Evolutionary conservation across 2,329 filamentous ascomycete species (phyloP), one percentile per base, ranked within the genome.

Genomic region (Epichloe coenophiala): DNA sequence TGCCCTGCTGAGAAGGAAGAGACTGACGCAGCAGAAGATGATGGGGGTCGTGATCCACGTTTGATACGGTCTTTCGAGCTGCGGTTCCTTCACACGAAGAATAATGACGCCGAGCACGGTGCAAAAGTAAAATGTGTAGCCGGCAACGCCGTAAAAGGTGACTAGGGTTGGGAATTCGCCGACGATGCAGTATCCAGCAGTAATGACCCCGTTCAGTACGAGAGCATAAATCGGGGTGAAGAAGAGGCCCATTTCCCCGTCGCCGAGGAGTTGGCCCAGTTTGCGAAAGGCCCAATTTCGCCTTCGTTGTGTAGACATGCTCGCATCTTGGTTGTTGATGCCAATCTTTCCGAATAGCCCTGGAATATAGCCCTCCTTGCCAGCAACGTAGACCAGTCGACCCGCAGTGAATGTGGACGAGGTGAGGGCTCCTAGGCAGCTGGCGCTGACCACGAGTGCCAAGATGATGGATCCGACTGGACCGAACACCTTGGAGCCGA

Each of bases 21-120:
- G 67, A 64, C 88, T 95, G 39, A 98, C 93, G 63, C 93, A 98
- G 76, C 93, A 98, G 65, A 98, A 98, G 51, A 96, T 91, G 57
- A 98, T 91, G 11, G 93, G 93, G 2, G 93, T 98, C 1, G 84
- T 85, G 61, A 98, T 95, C 93, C 91, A 98, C 3, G 90, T 95
- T 65, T 82, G 84, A 68, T 98, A 98, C 1, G 93, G 91, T 27
- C 93, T 73, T 65, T 96, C 89, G 44, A 98, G 76, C 55, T 83
- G 75, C 4, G 93, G 93, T 66, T 98, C 93, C 55, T 78, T 79
- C 33, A 97, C 88, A 33, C 93, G 78, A 54, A 98, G 74, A 48
- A 98, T 79, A 55, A 98, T 96, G 46, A 98, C 75, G 0, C 93
- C 93, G 0, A 98, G 78, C 0, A 98, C 93, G 0, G 91, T 94